Evolutionary conservation across 345 rosid species (phyloP).

Genomic region (Durio zibethinus): DNA sequence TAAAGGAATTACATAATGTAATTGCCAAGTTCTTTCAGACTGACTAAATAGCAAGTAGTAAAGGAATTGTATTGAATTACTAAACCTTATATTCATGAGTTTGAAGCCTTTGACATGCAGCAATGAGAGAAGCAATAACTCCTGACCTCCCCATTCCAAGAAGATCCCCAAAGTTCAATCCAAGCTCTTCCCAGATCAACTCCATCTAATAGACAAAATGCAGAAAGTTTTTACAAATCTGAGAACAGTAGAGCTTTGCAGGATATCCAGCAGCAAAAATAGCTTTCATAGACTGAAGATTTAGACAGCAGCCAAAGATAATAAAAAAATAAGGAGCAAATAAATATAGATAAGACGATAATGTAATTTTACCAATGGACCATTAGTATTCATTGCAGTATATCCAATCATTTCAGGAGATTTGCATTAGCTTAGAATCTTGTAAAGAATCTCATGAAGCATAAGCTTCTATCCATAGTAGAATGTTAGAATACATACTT

Average conservation of each 20-base stretch:
- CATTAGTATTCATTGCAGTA: not conserved
- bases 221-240: not conserved
- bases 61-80: not conserved
- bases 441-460: not conserved
- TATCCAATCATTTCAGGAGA: not conserved
- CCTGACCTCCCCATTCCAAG: slow-evolving; percentile 84
- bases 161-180: slow-evolving; percentile 49
- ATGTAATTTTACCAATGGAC: not conserved
- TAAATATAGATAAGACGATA: not conserved
- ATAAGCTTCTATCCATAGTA: not conserved
- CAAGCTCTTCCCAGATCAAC: slow-evolving; percentile 74
- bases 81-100: slow-evolving; percentile 64
- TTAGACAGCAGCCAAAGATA: not conserved
- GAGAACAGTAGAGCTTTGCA: not conserved
- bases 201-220: slow-evolving; percentile 55
- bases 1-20: too few species aligned
- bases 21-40: not conserved
- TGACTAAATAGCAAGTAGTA: slow-evolving; percentile 8
- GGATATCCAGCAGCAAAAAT: not conserved
- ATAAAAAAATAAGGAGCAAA: not conserved
- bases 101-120: slow-evolving; percentile 67
- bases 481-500: slow-evolving; percentile 43
- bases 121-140: slow-evolving; percentile 79
- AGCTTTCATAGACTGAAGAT: not conserved
- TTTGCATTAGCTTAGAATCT: not conserved